phyloP scores from a whole-genome alignment of 2,329 filamentous ascomycete genomes.

The Colletotrichum cuscutae region DNA sequence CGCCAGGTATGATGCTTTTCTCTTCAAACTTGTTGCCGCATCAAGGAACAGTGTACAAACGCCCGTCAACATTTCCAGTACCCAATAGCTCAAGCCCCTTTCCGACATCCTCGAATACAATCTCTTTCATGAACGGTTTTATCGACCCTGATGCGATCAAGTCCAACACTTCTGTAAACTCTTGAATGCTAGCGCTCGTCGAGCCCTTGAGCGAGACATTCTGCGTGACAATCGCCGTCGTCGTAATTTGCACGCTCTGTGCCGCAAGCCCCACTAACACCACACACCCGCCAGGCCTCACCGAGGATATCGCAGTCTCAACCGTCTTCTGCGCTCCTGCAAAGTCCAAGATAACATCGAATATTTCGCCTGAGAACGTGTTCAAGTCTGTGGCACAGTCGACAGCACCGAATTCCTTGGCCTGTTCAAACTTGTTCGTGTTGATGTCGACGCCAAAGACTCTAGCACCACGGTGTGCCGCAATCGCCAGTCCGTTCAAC shows the following conservation, averaged over 20 bases:
- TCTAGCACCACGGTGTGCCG: slow-evolving; percentile 2
- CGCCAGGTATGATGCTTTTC: too few species aligned
- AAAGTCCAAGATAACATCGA: slow-evolving; percentile 31
- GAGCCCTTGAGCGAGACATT: too few species aligned
- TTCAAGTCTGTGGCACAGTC: background rate
- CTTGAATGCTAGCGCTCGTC: too few species aligned
- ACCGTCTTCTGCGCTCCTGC: slow-evolving; percentile 19
- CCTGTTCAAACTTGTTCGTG: slow-evolving; percentile 13
- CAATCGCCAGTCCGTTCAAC: slow-evolving; percentile 22
- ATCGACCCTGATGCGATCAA: slow-evolving; percentile 3
- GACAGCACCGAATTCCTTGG: background rate
- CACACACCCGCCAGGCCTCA: slow-evolving; percentile 23
- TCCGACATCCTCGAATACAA: slow-evolving; percentile 1
- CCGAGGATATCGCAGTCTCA: background rate
- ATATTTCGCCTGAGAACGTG: background rate
- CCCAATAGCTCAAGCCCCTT: background rate
- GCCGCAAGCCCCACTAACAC: slow-evolving; percentile 26
- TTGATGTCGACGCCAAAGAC: slow-evolving; percentile 23
- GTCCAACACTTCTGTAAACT: background rate
- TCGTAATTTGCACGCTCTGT: background rate
- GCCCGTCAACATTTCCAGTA: background rate
- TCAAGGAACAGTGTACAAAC: background rate
- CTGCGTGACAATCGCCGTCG: too few species aligned
- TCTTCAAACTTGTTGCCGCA: too few species aligned
- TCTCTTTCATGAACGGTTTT: background rate